phyloP scores from a whole-genome alignment of 805 yeast species.

The Kluyveromyces lactis region DNA sequence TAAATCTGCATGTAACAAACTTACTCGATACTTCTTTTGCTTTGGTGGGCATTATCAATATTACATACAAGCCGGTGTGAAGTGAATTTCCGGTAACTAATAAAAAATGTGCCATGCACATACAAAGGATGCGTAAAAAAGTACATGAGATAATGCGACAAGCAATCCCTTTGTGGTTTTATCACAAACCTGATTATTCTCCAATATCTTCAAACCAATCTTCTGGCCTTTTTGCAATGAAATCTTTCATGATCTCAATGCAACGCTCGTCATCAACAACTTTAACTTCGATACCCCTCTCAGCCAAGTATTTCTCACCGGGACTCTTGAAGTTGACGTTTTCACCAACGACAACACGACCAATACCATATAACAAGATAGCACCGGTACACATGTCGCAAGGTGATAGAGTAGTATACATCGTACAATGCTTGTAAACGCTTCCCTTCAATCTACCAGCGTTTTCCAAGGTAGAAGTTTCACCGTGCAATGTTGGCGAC shows the following conservation, averaged over 20 bases:
- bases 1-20: too few species aligned
- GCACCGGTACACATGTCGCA: conserved; percentile 97
- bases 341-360: conserved; percentile 84
- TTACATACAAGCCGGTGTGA: too few species aligned
- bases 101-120: too few species aligned
- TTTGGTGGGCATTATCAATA: too few species aligned
- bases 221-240: conserved; percentile 68
- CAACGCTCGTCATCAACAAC: conserved; percentile 54
- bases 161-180: too few species aligned
- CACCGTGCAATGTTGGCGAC: conserved; percentile 86
- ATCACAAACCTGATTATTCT: conserved; percentile 17
- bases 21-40: too few species aligned
- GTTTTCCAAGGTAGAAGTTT: conserved; percentile 78
- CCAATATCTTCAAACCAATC: conserved; percentile 85
- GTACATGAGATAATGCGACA: too few species aligned
- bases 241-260: conserved; percentile 63
- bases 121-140: too few species aligned
- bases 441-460: conserved; percentile 84
- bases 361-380: conserved; percentile 77
- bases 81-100: too few species aligned
- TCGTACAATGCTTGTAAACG: conserved; percentile 74
- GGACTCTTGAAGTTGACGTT: conserved; percentile 68
- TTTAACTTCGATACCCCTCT: conserved; percentile 66
- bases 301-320: conserved; percentile 64
- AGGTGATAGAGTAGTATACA: conserved; percentile 89